phyloP scores from a whole-genome alignment of 148 eudicot genomes.

The Cornus kousa region DNA sequence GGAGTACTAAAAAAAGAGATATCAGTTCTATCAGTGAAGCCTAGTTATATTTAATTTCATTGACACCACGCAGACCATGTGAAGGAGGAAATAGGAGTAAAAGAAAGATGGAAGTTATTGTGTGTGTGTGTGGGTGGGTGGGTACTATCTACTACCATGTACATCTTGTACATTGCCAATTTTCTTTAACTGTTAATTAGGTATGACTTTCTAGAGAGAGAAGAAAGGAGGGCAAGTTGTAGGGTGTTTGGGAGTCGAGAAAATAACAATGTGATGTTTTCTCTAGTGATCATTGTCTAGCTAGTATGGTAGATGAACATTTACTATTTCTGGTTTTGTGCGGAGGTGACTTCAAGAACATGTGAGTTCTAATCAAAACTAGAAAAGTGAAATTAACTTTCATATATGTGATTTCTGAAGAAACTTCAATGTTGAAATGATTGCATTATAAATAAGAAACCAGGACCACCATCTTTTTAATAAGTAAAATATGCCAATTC shows the following conservation, averaged over 20 bases:
- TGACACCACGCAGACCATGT: constrained; percentile 11
- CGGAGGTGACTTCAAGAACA: constrained; percentile 16
- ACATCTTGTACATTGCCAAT: constrained; percentile 41
- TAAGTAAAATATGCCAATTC: not conserved
- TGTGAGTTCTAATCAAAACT: constrained; percentile 13
- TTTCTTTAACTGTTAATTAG: constrained; percentile 24
- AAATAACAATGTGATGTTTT: constrained; percentile 12
- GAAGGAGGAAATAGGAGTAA: constrained; percentile 6
- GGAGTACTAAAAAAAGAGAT: not conserved
- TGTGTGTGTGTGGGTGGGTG: no score
- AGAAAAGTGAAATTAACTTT: constrained; percentile 22
- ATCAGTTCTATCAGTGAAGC: not conserved
- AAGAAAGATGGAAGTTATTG: constrained; percentile 13
- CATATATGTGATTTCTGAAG: constrained; percentile 10
- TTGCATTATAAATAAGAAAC: constrained; percentile 9
- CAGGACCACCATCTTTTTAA: constrained; percentile 17
- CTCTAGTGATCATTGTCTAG: constrained; percentile 1
- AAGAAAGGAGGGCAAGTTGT: constrained; percentile 9
- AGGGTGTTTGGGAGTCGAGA: constrained; percentile 24
- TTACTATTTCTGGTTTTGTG: not conserved
- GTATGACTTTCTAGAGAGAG: constrained; percentile 34
- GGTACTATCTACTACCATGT: constrained; percentile 17
- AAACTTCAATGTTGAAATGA: constrained; percentile 20
- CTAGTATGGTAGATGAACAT: constrained; percentile 6
- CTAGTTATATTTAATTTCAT: not conserved